Conservation (phyloP, 192 early-diverging fungal species). For the Coemansia sp. region DNA sequence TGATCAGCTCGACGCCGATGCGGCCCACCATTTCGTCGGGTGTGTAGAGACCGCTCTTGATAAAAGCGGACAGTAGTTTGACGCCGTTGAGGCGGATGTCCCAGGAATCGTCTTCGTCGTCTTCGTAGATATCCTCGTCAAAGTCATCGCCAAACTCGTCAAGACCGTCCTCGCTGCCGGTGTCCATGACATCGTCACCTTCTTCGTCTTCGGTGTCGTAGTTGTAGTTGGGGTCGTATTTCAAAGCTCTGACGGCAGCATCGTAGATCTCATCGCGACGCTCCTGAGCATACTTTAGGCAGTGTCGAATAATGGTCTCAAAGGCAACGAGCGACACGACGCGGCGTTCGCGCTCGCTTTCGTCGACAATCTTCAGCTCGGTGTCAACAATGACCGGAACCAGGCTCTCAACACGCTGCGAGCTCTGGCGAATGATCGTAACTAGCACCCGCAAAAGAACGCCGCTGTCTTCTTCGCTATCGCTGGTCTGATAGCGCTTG, state of each 20-base stretch:
- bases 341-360: conserved; percentile 35
- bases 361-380: conserved; percentile 30
- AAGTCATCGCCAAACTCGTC: conserved; percentile 53
- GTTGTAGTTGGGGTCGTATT: conserved; percentile 50
- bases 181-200: conserved; percentile 24
- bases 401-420: conserved; percentile 24
- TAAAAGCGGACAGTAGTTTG: conserved; percentile 38
- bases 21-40: conserved; percentile 13
- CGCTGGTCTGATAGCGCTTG: conserved; percentile 39
- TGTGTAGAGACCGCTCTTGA: conserved; percentile 24
- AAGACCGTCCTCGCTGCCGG: conserved; percentile 30
- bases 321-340: conserved; percentile 37
- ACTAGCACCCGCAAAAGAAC: conserved; percentile 46
- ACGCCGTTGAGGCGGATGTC: conserved; percentile 44
- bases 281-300: conserved; percentile 12
- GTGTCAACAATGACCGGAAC: conserved; percentile 22
- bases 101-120: conserved; percentile 50
- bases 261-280: conserved; percentile 30
- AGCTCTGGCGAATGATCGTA: conserved; percentile 43
- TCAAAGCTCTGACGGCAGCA: conserved; percentile 19
- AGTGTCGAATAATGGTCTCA: conserved; percentile 35
- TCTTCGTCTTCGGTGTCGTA: conserved; percentile 24
- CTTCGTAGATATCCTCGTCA: conserved; percentile 46
- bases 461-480: conserved; percentile 25
- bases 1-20: conserved; percentile 30